Evolutionary conservation across 139 green algal genomes (phyloP).

Genomic region (Eudorina sp.): DNA sequence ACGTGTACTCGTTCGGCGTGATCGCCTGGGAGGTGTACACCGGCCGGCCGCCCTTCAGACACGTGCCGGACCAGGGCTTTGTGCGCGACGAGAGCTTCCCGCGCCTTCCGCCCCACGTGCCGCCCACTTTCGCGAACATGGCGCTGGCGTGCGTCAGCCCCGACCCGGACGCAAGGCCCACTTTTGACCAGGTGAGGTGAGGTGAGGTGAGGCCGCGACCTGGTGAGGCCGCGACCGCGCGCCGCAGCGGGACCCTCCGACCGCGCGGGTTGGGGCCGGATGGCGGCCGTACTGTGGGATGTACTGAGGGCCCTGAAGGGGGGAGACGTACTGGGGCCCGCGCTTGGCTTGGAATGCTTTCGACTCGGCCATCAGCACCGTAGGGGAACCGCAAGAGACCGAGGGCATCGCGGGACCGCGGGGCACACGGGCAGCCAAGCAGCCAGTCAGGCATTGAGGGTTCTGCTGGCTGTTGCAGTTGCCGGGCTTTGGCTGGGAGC

Average conservation of each 20-base stretch:
- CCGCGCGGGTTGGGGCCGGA: no score
- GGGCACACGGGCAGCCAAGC: no score
- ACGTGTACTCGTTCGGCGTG: constrained; percentile 40
- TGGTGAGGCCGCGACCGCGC: not conserved
- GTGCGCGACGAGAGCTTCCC: constrained; percentile 17
- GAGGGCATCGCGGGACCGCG: no score
- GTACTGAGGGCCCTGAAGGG: no score
- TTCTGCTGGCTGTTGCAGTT: not conserved
- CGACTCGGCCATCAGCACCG: not conserved
- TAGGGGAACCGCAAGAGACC: no score
- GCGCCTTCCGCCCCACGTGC: constrained; percentile 25
- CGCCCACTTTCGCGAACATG: constrained; percentile 14
- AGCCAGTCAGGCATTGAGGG: no score
- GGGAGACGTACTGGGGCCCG: no score
- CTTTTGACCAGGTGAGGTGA: constrained; percentile 8
- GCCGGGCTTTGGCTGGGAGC: no score
- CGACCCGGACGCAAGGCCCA: constrained; percentile 17
- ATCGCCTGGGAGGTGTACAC: constrained; percentile 45
- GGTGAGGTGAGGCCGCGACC: not conserved
- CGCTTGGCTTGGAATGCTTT: no score
- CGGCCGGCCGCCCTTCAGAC: constrained; percentile 28
- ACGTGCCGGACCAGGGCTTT: constrained; percentile 24
- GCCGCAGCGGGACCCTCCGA: no score
- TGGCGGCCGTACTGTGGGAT: no score
- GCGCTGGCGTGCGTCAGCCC: not conserved